These are phyloP conservation scores for Talaromyces proteolyticus DNA, from an alignment of 495 filamentous ascomycete genomes.

Conservation along the genomic window DNA sequence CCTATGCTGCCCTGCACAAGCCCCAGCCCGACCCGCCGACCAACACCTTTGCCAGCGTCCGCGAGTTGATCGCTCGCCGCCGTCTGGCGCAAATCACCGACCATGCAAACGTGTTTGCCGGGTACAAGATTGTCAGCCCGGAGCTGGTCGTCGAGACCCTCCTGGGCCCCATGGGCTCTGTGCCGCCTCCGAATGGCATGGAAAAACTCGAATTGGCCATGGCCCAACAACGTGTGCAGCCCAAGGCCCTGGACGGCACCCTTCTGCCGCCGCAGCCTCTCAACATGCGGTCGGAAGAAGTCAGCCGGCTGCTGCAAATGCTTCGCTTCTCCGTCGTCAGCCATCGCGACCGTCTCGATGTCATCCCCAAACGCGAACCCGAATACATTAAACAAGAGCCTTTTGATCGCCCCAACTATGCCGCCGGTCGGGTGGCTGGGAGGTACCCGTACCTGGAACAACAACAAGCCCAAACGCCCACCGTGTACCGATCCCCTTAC, in stretches of 20 bases:
- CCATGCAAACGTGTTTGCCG: slow-evolving; percentile 44
- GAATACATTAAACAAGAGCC: slow-evolving; percentile 31
- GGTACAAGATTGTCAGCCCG: slow-evolving; percentile 41
- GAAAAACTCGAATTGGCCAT: slow-evolving; percentile 44
- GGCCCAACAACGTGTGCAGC: slow-evolving; percentile 44
- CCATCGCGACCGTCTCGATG: slow-evolving; percentile 40
- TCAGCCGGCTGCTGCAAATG: slow-evolving; percentile 39
- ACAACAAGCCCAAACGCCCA: slow-evolving; percentile 34
- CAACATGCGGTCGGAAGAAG: slow-evolving; percentile 44
- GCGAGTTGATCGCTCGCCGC: slow-evolving; percentile 42
- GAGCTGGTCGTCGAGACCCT: slow-evolving; percentile 43
- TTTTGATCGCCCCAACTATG: slow-evolving; percentile 21
- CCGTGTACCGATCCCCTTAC: slow-evolving; percentile 44
- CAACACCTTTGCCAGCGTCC: slow-evolving; percentile 44
- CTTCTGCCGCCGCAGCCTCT: slow-evolving; percentile 36
- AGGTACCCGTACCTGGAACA: slow-evolving; percentile 40
- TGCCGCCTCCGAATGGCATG: slow-evolving; percentile 36
- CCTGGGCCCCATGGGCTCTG: slow-evolving; percentile 41
- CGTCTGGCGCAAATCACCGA: slow-evolving; percentile 45
- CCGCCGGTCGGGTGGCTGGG: slow-evolving; percentile 30
- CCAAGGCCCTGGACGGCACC: slow-evolving; percentile 36
- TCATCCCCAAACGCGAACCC: slow-evolving; percentile 39
- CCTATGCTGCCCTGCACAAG: slow-evolving; percentile 24
- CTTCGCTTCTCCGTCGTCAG: slow-evolving; percentile 42
- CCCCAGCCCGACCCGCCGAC: slow-evolving; percentile 30